Evolutionary conservation across 2,329 filamentous ascomycete genomes (phyloP).

Genomic region (Fusarium secorum): DNA sequence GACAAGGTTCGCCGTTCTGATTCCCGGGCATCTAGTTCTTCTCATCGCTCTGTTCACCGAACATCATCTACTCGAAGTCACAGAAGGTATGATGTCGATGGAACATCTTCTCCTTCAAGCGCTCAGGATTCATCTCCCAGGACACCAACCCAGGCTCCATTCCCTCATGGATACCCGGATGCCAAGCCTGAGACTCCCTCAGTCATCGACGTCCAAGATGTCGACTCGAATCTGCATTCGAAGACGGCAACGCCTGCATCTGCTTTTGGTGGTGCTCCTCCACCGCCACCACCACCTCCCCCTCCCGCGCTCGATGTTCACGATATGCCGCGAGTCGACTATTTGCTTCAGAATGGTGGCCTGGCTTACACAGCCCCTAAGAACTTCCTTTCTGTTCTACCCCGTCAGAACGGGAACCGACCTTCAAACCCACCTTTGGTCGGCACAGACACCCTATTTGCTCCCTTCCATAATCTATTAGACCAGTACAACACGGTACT

Average conservation of each 20-base stretch:
- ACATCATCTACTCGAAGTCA: slow-evolving; percentile 49
- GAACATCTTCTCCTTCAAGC: slow-evolving; percentile 57
- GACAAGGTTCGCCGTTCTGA: slow-evolving; percentile 48
- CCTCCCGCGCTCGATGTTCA: slow-evolving; percentile 77
- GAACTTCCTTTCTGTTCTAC: slow-evolving; percentile 73
- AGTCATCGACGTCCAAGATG: slow-evolving; percentile 50
- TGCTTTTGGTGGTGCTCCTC: slow-evolving; percentile 49
- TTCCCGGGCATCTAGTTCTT: slow-evolving; percentile 47
- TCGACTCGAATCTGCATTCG: slow-evolving; percentile 42
- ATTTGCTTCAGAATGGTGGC: slow-evolving; percentile 88
- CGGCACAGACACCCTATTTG: slow-evolving; percentile 78
- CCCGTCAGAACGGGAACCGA: slow-evolving; percentile 62
- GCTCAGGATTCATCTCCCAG: slow-evolving; percentile 65
- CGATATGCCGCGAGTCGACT: slow-evolving; percentile 85
- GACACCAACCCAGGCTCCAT: slow-evolving; percentile 66
- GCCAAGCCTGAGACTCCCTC: slow-evolving; percentile 49
- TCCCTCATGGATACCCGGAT: slow-evolving; percentile 55
- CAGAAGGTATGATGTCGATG: slow-evolving; percentile 49
- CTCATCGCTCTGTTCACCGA: slow-evolving; percentile 48
- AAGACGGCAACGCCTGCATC: slow-evolving; percentile 53
- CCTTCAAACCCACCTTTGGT: slow-evolving; percentile 70
- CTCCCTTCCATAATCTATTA: slow-evolving; percentile 81
- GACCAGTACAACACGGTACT: slow-evolving; percentile 88
- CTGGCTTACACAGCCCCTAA: slow-evolving; percentile 75
- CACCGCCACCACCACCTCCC: slow-evolving; percentile 68